Conservation (phyloP, 2,329 filamentous ascomycete species). For the Aspergillus flavus region DNA sequence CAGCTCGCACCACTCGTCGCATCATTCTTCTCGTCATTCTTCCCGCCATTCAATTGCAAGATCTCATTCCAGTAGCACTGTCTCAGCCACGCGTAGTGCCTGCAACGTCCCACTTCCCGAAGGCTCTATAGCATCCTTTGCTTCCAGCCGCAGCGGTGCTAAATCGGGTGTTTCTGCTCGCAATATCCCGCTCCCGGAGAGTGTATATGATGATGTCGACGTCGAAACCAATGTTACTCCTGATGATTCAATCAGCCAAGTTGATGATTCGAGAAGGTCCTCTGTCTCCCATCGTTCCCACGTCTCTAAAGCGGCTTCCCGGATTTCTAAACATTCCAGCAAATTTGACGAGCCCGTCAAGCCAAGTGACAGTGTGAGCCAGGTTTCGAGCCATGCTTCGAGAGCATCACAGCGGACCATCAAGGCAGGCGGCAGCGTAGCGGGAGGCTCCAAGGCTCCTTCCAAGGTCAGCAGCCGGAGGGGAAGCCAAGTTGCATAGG, state of each 20-base stretch:
- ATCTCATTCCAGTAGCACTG: slow-evolving; percentile 26
- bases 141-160: slow-evolving; percentile 27
- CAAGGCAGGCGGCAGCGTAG: slow-evolving; percentile 32
- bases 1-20: slow-evolving; percentile 23
- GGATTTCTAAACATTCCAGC: slow-evolving; percentile 33
- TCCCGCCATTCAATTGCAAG: slow-evolving; percentile 25
- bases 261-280: slow-evolving; percentile 44
- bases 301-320: slow-evolving; percentile 29
- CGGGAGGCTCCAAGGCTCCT: slow-evolving; percentile 22
- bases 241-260: slow-evolving; percentile 76
- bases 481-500: slow-evolving; percentile 31
- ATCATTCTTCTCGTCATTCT: slow-evolving; percentile 20
- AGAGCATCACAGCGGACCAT: slow-evolving; percentile 33
- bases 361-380: slow-evolving; percentile 44
- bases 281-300: slow-evolving; percentile 30
- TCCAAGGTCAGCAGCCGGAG: slow-evolving; percentile 34
- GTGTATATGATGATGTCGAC: slow-evolving; percentile 33
- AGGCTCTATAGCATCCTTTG: slow-evolving; percentile 25
- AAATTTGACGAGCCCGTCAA: slow-evolving; percentile 43
- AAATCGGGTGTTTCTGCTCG: slow-evolving; percentile 27
- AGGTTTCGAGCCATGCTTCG: slow-evolving; percentile 36
- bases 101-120: slow-evolving; percentile 41
- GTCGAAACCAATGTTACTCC: slow-evolving; percentile 67
- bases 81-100: slow-evolving; percentile 37
- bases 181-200: slow-evolving; percentile 36